Percentiles rank a stretch among this genome's conserved stretches.
These are phyloP conservation scores for Rhynchosporium agropyri DNA, from an alignment of 2,329 filamentous ascomycete species.

Conservation along the genomic window DNA sequence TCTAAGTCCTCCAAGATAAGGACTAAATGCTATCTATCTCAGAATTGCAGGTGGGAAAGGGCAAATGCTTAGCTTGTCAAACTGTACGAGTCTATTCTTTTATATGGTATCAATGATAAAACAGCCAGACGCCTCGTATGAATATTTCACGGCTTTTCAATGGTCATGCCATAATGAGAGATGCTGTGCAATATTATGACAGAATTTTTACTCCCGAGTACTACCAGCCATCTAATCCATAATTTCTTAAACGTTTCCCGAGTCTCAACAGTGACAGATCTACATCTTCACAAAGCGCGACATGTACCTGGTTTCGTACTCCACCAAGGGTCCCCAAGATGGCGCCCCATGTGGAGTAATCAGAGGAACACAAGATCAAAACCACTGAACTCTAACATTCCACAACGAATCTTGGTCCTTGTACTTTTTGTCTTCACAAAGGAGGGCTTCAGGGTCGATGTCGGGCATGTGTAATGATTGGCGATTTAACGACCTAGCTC, in stretches of 20 bases:
- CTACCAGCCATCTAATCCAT: background rate
- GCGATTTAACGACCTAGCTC: background rate
- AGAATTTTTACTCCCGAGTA: background rate
- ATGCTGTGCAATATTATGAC: too few species aligned
- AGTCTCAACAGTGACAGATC: background rate
- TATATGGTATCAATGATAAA: too few species aligned
- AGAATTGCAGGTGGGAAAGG: too few species aligned
- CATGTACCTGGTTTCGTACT: background rate
- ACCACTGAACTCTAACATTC: background rate
- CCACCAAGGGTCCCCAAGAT: background rate
- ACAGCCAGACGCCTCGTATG: too few species aligned
- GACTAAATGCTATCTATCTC: too few species aligned
- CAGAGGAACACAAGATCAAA: background rate
- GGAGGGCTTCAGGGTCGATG: background rate
- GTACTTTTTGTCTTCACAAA: background rate
- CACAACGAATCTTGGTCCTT: background rate
- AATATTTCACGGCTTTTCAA: background rate
- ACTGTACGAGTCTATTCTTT: too few species aligned
- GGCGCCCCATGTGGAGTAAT: too few species aligned
- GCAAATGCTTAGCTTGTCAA: too few species aligned
- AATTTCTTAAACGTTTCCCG: background rate
- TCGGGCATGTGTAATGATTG: slow-evolving; percentile 1
- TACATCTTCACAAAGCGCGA: background rate
- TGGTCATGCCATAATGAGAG: background rate
- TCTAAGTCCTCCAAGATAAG: too few species aligned